A percentile compares a stretch with the other conserved stretches of the same genome.
Evolutionary conservation across 768 basidiomycete species (phyloP).

Genomic region (Nidularia pulvinata): DNA sequence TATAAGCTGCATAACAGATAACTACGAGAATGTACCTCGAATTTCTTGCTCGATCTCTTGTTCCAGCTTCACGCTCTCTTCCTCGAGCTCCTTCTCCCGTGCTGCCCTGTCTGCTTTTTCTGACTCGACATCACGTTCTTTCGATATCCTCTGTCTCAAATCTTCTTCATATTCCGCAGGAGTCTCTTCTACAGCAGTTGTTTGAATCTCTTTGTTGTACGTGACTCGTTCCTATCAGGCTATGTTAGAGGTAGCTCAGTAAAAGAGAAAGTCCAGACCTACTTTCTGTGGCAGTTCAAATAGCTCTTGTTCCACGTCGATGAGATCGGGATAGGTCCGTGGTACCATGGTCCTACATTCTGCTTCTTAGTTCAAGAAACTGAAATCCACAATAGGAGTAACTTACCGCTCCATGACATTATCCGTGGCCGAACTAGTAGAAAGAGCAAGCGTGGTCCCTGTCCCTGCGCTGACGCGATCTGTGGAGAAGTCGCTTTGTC

Average conservation of each 20-base stretch:
- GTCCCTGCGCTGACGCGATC: conserved; percentile 34
- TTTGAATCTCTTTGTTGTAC: conserved; percentile 88
- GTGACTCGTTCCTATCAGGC: conserved; percentile 68
- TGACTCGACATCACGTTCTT: conserved; percentile 70
- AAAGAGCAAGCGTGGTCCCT: conserved; percentile 39
- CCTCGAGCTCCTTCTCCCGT: conserved; percentile 78
- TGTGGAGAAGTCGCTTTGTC: conserved; percentile 63
- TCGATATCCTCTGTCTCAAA: conserved; percentile 65
- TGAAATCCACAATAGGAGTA: conserved; percentile 3
- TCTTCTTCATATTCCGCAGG: conserved; percentile 64
- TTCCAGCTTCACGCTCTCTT: conserved; percentile 82
- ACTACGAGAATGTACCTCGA: conserved; percentile 45
- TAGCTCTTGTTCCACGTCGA: conserved; percentile 88
- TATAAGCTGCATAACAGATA: background rate
- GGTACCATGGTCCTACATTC: conserved; percentile 56
- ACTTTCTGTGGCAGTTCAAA: conserved; percentile 91
- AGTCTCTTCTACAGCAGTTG: conserved; percentile 62
- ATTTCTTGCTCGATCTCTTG: conserved; percentile 88
- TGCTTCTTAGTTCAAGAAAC: conserved; percentile 2
- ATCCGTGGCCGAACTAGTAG: conserved; percentile 59
- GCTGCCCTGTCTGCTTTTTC: conserved; percentile 52
- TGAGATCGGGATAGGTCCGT: conserved; percentile 71
- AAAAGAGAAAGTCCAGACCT: conserved; percentile 7
- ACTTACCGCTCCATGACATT: conserved; percentile 70
- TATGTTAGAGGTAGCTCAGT: background rate